A percentile compares a stretch with the other conserved stretches of the same genome.
Evolutionary conservation across 2,329 filamentous ascomycete species (phyloP).

Genomic region (Cladophialophora bantiana): DNA sequence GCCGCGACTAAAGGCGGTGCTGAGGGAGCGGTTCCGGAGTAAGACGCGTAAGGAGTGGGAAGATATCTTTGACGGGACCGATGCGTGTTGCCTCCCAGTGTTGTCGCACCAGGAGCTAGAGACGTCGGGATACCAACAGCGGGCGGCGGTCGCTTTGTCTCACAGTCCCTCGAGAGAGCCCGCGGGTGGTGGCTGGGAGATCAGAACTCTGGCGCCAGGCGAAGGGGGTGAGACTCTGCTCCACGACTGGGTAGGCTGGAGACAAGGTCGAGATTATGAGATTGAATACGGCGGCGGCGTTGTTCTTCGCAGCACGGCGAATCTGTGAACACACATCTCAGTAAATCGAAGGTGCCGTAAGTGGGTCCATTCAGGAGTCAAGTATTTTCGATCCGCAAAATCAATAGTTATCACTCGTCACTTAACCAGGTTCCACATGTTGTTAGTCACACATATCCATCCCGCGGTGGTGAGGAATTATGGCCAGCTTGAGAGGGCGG

Average conservation of each 20-base stretch:
- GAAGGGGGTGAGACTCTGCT: conserved; percentile 75
- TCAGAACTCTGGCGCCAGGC: conserved; percentile 67
- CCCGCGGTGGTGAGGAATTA: too few species aligned
- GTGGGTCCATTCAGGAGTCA: too few species aligned
- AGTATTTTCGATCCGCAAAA: too few species aligned
- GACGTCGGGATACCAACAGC: conserved; percentile 57
- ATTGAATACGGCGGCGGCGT: conserved; percentile 45
- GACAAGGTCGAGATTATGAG: conserved; percentile 73
- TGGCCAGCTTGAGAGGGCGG: too few species aligned
- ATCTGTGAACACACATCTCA: too few species aligned
- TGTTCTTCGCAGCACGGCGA: too few species aligned
- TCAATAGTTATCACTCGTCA: too few species aligned
- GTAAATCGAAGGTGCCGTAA: too few species aligned
- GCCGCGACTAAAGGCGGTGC: conserved; percentile 68
- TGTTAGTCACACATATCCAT: too few species aligned
- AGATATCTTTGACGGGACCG: conserved; percentile 81
- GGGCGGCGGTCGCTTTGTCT: conserved; percentile 60
- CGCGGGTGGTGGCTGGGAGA: conserved; percentile 67
- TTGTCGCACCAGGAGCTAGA: conserved; percentile 77
- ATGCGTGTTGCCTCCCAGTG: conserved; percentile 90
- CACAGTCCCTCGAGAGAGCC: conserved; percentile 73
- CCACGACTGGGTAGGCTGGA: conserved; percentile 78
- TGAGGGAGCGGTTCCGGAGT: conserved; percentile 69
- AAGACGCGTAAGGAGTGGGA: conserved; percentile 85
- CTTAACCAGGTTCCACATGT: too few species aligned